Percentiles rank a stretch among this genome's conserved stretches.
Evolutionary conservation across 257 asterid species (phyloP).

Genomic region (Sherardia arvensis): DNA sequence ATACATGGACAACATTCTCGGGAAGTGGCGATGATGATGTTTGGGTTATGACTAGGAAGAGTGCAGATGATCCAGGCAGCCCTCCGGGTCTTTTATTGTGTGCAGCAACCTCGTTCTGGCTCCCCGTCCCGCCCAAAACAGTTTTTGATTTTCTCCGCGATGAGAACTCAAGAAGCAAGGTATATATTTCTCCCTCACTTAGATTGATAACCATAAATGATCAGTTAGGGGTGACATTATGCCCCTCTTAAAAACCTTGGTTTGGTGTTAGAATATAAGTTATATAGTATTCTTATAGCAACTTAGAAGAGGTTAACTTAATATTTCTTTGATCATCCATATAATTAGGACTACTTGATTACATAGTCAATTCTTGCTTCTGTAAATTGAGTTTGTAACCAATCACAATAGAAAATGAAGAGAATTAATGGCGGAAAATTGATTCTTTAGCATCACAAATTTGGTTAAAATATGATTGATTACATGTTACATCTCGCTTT

Average conservation of each 20-base stretch:
- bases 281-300: too few species aligned
- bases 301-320: background rate
- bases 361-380: background rate
- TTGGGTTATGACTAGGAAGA: slow-evolving; percentile 31
- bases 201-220: background rate
- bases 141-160: slow-evolving; percentile 33
- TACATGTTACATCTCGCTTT: too few species aligned
- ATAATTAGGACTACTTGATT: too few species aligned
- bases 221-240: background rate
- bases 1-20: slow-evolving; percentile 32
- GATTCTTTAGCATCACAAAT: background rate
- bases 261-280: background rate
- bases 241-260: background rate
- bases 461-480: background rate
- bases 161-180: slow-evolving; percentile 34
- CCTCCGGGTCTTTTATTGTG: slow-evolving; percentile 34
- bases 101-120: slow-evolving; percentile 35
- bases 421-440: background rate
- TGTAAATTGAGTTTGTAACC: background rate
- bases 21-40: slow-evolving; percentile 32
- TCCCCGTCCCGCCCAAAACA: slow-evolving; percentile 24
- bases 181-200: background rate
- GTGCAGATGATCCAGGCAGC: slow-evolving; percentile 34
- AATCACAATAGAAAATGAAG: too few species aligned
- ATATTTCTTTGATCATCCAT: background rate